These are phyloP conservation scores for Naganishia kalamii DNA, from an alignment of 768 basidiomycete genomes.

Conservation along the genomic window DNA sequence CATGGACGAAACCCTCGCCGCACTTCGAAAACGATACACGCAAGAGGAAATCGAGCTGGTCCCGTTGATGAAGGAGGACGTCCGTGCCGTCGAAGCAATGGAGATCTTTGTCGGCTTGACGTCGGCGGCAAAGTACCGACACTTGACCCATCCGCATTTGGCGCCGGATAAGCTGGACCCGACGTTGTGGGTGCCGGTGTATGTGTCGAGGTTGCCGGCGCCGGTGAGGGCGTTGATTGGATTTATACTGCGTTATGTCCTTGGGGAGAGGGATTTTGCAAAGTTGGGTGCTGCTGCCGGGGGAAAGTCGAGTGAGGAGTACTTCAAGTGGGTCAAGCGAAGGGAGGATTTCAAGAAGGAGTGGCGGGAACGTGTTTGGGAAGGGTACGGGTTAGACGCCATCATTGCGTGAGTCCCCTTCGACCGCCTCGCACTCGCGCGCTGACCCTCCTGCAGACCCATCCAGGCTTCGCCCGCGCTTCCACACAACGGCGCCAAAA, in stretches of 20 bases:
- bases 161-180: constrained; percentile 4
- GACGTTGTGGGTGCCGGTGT: constrained; percentile 11
- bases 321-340: constrained; percentile 15
- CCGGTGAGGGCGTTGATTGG: background rate
- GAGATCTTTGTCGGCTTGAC: constrained; percentile 20
- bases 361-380: constrained; percentile 12
- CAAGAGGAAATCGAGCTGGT: constrained; percentile 1
- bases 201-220: background rate
- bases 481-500: constrained; percentile 1
- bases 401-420: constrained; percentile 1
- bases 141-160: constrained; percentile 10
- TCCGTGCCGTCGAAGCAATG: constrained; percentile 17
- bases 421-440: too few species aligned
- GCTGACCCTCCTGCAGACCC: constrained; percentile 1
- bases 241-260: background rate
- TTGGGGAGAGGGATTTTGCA: constrained; percentile 11
- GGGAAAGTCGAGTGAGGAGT: constrained; percentile 8
- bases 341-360: constrained; percentile 7
- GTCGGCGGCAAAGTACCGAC: constrained; percentile 10
- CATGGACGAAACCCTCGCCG: constrained; percentile 12
- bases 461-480: constrained; percentile 14
- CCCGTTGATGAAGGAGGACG: background rate
- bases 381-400: constrained; percentile 17
- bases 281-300: background rate
- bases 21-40: background rate